Percentiles rank a stretch among this genome's conserved stretches.
Evolutionary conservation across 1,284 basidiomycete genomes (phyloP).

Genomic region (Leccinum pachyderme): DNA sequence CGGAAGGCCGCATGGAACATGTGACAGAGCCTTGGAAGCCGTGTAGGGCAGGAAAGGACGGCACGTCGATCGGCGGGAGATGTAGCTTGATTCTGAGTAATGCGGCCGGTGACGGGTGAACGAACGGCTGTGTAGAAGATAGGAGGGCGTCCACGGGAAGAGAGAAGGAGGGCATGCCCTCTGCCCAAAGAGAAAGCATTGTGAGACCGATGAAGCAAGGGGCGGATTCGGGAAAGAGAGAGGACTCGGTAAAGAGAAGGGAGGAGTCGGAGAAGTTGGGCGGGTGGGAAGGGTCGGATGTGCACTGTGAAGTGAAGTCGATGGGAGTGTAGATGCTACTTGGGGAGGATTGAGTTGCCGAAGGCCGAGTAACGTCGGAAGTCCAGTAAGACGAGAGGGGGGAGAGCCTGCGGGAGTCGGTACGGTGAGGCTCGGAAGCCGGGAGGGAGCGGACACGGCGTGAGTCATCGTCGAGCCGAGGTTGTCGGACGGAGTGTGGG

Average conservation of each 20-base stretch:
- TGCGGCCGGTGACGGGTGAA: conserved; percentile 28
- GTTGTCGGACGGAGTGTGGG: conserved; percentile 19
- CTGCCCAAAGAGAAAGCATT: conserved; percentile 52
- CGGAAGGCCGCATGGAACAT: conserved; percentile 50
- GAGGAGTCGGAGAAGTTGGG: conserved; percentile 32
- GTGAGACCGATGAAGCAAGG: conserved; percentile 21
- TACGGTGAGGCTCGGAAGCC: conserved; percentile 25
- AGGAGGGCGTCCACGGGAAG: conserved; percentile 37
- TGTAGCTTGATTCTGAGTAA: conserved; percentile 49
- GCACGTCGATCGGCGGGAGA: conserved; percentile 49
- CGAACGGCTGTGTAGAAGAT: conserved; percentile 31
- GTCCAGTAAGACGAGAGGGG: conserved; percentile 34
- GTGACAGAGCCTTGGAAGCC: conserved; percentile 62
- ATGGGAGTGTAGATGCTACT: conserved; percentile 26
- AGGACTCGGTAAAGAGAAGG: conserved; percentile 32
- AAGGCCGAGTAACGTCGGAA: conserved; percentile 24
- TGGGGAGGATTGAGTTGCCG: conserved; percentile 31
- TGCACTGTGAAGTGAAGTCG: conserved; percentile 22
- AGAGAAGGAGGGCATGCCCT: conserved; percentile 62
- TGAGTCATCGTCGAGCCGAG: conserved; percentile 27
- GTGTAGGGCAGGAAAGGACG: conserved; percentile 49
- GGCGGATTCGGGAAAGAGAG: conserved; percentile 30
- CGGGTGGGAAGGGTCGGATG: conserved; percentile 32
- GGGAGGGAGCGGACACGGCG: conserved; percentile 35
- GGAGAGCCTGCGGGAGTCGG: conserved; percentile 35